Evolutionary conservation across 2,329 filamentous ascomycete species (phyloP), one percentile per base, ranked within the genome.

Genomic region (Exophiala sp.): DNA sequence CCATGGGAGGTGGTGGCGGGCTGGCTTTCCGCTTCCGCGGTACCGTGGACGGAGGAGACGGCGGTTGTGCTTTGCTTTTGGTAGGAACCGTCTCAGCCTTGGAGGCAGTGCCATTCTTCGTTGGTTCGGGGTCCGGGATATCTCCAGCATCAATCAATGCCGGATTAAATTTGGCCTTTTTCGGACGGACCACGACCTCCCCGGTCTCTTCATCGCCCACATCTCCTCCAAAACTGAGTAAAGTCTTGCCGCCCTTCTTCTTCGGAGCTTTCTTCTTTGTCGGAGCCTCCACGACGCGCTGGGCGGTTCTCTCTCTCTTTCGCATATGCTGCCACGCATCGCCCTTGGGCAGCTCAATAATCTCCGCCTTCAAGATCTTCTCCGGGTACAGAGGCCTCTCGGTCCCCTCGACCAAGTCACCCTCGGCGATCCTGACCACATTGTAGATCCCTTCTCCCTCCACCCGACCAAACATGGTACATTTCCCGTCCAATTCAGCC

Each of bases 401-500:
- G 5, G 80, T 83, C 13, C 82, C 84, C 47, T 88, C 83, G 21
- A 84, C 80, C 14, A 94, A 73, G 64, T 97, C 93, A 0, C 80
- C 81, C 65, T 97, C 90, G 16, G 86, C 89, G 76, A 97, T 95
- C 69, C 90, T 94, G 64, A 90, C 83, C 63, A 98, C 68, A 66
- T 96, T 97, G 71, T 94, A 98, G 48, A 98, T 93, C 13, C 91
- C 96, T 58, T 97, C 88, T 22, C 91, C 93, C 29, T 86, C 88
- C 38, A 98, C 79, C 49, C 93, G 78, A 14, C 93, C 93, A 72
- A 98, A 97, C 66, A 97, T 72, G 0, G 93, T 97, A 67, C 96
- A 96, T 70, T 87, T 88, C 44, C 85, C 86, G 60, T 85, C 88
- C 63, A 98, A 68, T 72, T 97, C 89, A 21, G 88, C 83, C 19